These are phyloP conservation scores for Aspergillus floridensis DNA, from an alignment of 2,329 filamentous ascomycete species.

Conservation along the genomic window DNA sequence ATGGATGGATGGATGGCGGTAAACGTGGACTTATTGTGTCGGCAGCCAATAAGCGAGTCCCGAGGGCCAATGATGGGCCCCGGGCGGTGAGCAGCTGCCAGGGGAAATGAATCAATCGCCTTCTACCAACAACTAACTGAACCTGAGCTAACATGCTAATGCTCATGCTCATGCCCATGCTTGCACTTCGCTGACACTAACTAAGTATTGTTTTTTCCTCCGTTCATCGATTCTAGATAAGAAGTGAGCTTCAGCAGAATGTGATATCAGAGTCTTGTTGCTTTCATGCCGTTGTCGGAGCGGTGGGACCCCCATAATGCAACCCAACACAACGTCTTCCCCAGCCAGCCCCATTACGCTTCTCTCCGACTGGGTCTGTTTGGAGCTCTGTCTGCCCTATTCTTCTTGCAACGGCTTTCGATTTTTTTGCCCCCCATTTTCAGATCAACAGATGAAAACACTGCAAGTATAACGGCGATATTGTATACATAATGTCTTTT, in stretches of 20 bases:
- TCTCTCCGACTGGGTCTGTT: neutral
- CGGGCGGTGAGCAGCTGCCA: slow-evolving; percentile 30
- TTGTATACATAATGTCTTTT: neutral
- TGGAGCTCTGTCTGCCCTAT: neutral
- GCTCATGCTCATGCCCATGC: neutral
- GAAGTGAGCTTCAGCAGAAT: neutral
- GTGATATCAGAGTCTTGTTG: neutral
- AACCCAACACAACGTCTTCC: neutral
- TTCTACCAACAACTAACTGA: too few relatives aligned
- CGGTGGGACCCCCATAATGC: neutral
- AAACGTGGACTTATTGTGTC: slow-evolving; percentile 41
- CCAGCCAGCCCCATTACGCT: neutral
- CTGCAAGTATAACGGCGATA: neutral
- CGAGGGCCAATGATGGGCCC: slow-evolving; percentile 29
- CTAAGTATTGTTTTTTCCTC: neutral
- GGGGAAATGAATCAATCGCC: neutral
- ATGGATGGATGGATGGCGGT: slow-evolving; percentile 17
- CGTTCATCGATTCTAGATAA: neutral
- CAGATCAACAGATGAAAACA: neutral
- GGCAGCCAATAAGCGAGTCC: slow-evolving; percentile 32
- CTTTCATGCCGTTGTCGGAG: neutral
- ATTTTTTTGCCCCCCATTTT: neutral
- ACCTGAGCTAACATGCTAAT: too few relatives aligned
- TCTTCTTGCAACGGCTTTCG: neutral
- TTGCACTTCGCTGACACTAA: neutral